phyloP scores from a whole-genome alignment of 176 grass and related monocot genomes.

The Tillandsia fasciculata region DNA sequence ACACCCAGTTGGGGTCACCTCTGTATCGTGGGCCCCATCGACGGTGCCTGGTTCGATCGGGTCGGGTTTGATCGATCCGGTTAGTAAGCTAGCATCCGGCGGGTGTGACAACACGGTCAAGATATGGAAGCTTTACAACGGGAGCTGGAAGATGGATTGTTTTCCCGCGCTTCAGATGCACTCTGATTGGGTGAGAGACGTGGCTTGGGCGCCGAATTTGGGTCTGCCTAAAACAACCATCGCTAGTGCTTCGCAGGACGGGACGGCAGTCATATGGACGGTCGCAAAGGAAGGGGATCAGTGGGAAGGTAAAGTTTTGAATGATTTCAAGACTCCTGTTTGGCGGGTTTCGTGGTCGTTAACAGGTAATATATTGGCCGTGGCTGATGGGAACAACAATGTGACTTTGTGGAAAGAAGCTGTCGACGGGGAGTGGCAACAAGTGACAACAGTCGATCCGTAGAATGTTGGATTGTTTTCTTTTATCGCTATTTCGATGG shows the following conservation, averaged over 20 bases:
- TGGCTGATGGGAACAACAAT: conserved; percentile 3
- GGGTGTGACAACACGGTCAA: conserved; percentile 7
- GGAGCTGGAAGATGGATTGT: conserved; percentile 7
- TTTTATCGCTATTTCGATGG: neutral
- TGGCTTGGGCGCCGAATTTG: conserved; percentile 3
- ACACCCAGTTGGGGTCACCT: conserved; percentile 4
- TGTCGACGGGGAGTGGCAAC: conserved; percentile 5
- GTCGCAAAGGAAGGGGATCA: conserved; percentile 6
- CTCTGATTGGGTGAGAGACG: neutral
- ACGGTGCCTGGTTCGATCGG: neutral
- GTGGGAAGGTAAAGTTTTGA: neutral
- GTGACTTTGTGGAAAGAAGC: conserved; percentile 7
- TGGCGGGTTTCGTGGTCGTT: conserved; percentile 5
- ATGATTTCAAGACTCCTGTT: conserved; percentile 6
- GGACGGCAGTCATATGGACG: neutral
- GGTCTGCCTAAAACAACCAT: conserved; percentile 1
- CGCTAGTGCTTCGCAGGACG: conserved; percentile 8
- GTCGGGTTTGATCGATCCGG: neutral
- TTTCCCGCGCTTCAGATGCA: conserved; percentile 8
- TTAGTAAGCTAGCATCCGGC: neutral
- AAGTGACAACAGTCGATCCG: neutral
- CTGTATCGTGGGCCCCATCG: conserved; percentile 1
- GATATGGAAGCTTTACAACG: conserved; percentile 7
- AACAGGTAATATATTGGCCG: neutral
- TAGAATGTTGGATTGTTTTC: neutral